Conservation (phyloP, 495 filamentous ascomycete species). For the Thermochaetoides thermophila region DNA sequence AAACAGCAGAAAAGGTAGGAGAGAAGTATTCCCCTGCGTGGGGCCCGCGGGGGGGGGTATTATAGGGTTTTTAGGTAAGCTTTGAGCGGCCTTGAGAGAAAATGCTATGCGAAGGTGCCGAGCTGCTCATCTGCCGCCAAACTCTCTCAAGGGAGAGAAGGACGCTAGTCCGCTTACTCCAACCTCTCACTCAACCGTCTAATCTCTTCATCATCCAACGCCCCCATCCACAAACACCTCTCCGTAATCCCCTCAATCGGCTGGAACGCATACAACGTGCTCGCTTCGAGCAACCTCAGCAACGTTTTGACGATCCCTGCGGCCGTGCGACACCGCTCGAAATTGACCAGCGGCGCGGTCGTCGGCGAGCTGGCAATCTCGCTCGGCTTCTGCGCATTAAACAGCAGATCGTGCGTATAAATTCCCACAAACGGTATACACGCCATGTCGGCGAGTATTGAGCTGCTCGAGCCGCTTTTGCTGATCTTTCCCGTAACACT, state of each 20-base stretch:
- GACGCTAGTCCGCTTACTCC: conserved; percentile 24
- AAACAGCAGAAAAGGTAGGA: too few relatives aligned
- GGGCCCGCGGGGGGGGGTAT: too few relatives aligned
- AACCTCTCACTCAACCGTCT: conserved; percentile 25
- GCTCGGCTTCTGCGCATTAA: conserved; percentile 78
- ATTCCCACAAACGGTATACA: conserved; percentile 94
- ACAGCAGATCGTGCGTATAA: conserved; percentile 94
- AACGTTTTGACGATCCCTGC: conserved; percentile 90
- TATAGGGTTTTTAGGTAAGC: too few relatives aligned
- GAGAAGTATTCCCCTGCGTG: too few relatives aligned
- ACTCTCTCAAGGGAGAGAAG: too few relatives aligned
- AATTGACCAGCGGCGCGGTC: conserved; percentile 74
- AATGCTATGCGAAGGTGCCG: too few relatives aligned
- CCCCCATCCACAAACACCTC: conserved; percentile 89
- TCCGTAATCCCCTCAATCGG: conserved; percentile 77
- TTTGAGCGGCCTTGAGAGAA: too few relatives aligned
- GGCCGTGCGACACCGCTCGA: conserved; percentile 80
- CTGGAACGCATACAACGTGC: conserved; percentile 71
- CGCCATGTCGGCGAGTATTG: conserved; percentile 9
- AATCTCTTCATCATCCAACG: conserved; percentile 76
- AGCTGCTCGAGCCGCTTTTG: too few relatives aligned
- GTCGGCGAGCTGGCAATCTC: conserved; percentile 49
- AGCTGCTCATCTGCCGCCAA: too few relatives aligned
- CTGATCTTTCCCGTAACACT: conserved; percentile 6
- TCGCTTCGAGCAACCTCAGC: conserved; percentile 80